Evolutionary conservation across 2,329 filamentous ascomycete species (phyloP).

Genomic region (Bipolaris cookei): DNA sequence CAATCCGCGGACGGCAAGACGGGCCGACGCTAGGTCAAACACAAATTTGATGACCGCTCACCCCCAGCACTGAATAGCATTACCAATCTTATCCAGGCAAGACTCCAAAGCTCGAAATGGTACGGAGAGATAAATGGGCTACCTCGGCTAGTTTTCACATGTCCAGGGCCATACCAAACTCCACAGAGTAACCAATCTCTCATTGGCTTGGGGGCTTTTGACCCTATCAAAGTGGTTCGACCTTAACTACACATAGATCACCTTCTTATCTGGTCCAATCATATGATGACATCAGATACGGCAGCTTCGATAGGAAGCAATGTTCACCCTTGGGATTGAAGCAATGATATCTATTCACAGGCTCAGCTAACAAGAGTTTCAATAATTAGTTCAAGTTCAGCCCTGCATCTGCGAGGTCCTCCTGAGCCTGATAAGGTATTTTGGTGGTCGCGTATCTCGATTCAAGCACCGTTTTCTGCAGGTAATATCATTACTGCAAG

Average conservation of each 20-base stretch:
- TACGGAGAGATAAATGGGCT: neutral
- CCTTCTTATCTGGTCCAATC: neutral
- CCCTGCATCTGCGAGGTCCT: neutral
- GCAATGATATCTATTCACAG: neutral
- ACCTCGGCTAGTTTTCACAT: neutral
- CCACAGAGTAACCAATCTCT: neutral
- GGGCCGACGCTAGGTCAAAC: conserved; percentile 2
- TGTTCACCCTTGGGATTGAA: neutral
- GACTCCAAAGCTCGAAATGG: neutral
- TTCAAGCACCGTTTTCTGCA: too few species aligned
- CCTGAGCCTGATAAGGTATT: too few species aligned
- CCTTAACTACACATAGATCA: too few species aligned
- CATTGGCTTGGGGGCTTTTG: neutral
- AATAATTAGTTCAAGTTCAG: neutral
- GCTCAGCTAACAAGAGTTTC: neutral
- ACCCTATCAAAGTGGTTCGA: neutral
- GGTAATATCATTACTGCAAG: too few species aligned
- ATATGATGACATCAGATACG: neutral
- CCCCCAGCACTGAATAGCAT: neutral
- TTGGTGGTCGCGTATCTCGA: too few species aligned
- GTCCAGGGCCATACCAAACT: too few species aligned
- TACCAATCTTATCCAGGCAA: neutral
- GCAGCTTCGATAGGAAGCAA: neutral
- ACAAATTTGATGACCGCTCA: neutral
- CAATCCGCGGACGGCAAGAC: conserved; percentile 1